phyloP scores from a whole-genome alignment of 2,329 filamentous ascomycete species.

The Fusarium falciforme region DNA sequence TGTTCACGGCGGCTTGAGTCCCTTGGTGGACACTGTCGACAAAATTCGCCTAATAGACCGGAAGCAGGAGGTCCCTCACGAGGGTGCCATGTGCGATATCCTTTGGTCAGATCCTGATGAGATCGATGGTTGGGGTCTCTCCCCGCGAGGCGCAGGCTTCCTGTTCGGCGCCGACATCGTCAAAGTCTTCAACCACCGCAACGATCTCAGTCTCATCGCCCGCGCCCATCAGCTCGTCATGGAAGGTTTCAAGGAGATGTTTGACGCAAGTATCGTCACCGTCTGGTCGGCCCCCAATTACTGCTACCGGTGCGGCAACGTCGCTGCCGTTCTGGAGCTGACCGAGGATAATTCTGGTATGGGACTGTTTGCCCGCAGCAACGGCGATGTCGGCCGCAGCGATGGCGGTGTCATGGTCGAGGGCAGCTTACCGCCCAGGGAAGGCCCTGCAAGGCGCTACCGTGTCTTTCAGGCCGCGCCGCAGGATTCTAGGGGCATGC shows the following conservation, averaged over 20 bases:
- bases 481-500: conserved; percentile 96
- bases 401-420: conserved; percentile 64
- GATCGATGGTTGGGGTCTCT: conserved; percentile 96
- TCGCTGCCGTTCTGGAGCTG: conserved; percentile 93
- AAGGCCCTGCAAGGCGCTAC: conserved; percentile 88
- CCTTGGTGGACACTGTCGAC: conserved; percentile 91
- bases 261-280: conserved; percentile 93
- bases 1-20: conserved; percentile 93
- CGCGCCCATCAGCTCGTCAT: conserved; percentile 97
- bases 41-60: conserved; percentile 95
- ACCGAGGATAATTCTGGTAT: conserved; percentile 86
- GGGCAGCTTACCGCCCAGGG: conserved; percentile 56
- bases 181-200: conserved; percentile 93
- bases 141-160: conserved; percentile 93
- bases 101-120: conserved; percentile 99
- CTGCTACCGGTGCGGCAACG: conserved; percentile 95
- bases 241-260: conserved; percentile 99
- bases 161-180: conserved; percentile 96
- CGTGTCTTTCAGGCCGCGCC: conserved; percentile 96
- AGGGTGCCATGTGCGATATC: conserved; percentile 98
- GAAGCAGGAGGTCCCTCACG: conserved; percentile 98
- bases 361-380: conserved; percentile 75
- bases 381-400: conserved; percentile 74
- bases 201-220: conserved; percentile 91
- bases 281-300: conserved; percentile 99